Evolutionary conservation across 2,329 filamentous ascomycete species (phyloP), one percentile per base, ranked within the genome.

Genomic region (Tolypocladium amazonense): DNA sequence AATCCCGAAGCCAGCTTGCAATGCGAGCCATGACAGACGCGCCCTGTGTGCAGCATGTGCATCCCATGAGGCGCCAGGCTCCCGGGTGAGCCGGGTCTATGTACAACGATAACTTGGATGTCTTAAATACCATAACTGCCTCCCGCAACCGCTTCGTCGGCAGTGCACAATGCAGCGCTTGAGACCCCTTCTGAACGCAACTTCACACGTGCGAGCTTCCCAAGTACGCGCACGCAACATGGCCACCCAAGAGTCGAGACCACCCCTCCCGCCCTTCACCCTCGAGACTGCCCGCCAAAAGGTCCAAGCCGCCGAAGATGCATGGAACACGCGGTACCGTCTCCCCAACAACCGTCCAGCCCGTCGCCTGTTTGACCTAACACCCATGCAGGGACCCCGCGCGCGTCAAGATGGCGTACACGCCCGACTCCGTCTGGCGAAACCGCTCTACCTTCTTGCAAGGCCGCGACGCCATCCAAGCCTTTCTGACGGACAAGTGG

Each of bases 251-350:
- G 47, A 50, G 47, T 30, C 33, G 53, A 64, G 62, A 60, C 66
- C 79, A 2, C 82, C 82, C 0, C 76, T 78, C 52, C 90, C 91
- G 4, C 90, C 90, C 0, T 95, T 92, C 71, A 93, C 85, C 3
- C 75, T 75, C 38, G 87, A 90, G 69, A 87, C 85, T 1, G 91
- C 91, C 2, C 76, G 76, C 20, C 77, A 79, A 61, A 95, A 95
- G 71, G 90, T 95, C 63, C 95, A 95, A 75, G 87, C 86, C 23
- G 90, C 89, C 0, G 91, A 96, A 70, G 83, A 90, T 70, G 78
- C 87, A 3, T 95, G 91, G 91, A 96, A 95, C 68, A 88, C 86
- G 1, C 82, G 78, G 88, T 90, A 72, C 25, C 47, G 3, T 7
- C 6, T 3, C 30, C 20, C 7, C 15, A 2, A 14, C 25, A 20